Evolutionary conservation across 495 filamentous ascomycete genomes (phyloP), one percentile per base, ranked within the genome.

Genomic region (Clavariopsis aquatica): DNA sequence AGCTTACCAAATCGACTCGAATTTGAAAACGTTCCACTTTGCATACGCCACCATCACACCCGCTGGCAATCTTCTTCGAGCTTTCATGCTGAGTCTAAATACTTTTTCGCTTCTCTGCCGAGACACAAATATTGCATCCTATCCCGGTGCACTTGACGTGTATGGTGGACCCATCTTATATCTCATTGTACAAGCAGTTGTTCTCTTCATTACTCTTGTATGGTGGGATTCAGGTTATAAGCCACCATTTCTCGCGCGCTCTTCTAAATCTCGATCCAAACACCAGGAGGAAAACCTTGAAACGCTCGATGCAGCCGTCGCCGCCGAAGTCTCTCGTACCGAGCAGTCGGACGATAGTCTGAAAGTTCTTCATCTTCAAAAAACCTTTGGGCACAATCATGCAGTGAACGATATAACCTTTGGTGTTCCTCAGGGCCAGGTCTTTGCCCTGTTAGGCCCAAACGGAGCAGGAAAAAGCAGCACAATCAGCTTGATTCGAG

Each of bases 381-480:
- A 95, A 73, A 75, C 83, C 15, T 70, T 69, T 38, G 68, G 64
- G 22, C 71, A 69, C 45, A 82, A 82, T 57, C 83, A 85, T 8
- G 91, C 92, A 4, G 89, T 96, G 15, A 84, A 93, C 52, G 86
- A 96, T 69, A 80, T 95, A 49, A 88, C 87, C 12, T 96, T 96
- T 69, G 89, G 87, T 47, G 84, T 96, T 27, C 81, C 84, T 34
- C 84, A 83, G 51, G 86, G 87, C 57, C 88, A 94, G 72, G 87
- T 93, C 15, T 95, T 95, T 73, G 90, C 91, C 1, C 82, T 95
- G 0, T 83, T 96, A 5, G 92, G 92, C 6, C 90, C 91, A 22
- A 96, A 96, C 72, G 92, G 91, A 24, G 92, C 92, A 0, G 92
- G 92, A 51, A 96, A 96, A 71, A 88, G 85, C 4, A 94, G 90